Conservation (phyloP, 352 stramenopile species). For the Phytophthora meadii region DNA sequence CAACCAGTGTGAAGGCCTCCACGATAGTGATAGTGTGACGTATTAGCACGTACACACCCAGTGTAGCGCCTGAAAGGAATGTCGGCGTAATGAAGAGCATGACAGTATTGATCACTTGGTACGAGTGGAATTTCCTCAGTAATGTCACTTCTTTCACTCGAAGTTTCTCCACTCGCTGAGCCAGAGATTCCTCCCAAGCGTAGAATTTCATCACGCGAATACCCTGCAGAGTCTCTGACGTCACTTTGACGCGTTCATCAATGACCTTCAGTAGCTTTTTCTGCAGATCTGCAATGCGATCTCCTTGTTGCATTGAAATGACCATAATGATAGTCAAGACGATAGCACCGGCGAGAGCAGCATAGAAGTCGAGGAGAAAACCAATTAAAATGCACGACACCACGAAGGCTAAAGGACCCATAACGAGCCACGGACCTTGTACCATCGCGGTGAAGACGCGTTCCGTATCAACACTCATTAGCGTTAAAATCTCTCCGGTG, state of each 20-base stretch:
- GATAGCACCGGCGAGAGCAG: constrained; percentile 6
- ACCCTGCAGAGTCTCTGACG: constrained; percentile 90
- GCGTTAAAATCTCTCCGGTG: constrained; percentile 38
- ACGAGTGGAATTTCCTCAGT: constrained; percentile 40
- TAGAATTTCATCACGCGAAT: constrained; percentile 92
- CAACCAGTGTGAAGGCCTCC: constrained; percentile 33
- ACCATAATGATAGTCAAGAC: constrained; percentile 23
- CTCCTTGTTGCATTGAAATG: constrained; percentile 20
- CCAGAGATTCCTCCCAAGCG: constrained; percentile 64
- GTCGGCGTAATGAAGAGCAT: constrained; percentile 63
- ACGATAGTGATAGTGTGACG: constrained; percentile 26
- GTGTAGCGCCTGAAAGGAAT: constrained; percentile 34
- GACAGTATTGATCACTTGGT: constrained; percentile 64
- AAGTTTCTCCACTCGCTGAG: constrained; percentile 39
- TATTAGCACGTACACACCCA: constrained; percentile 48
- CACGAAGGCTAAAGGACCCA: constrained; percentile 33
- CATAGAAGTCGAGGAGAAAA: constrained; percentile 27
- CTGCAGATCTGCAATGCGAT: constrained; percentile 26
- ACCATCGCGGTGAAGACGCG: constrained; percentile 42
- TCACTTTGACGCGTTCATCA: constrained; percentile 88
- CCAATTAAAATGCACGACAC: constrained; percentile 32
- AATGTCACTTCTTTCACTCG: constrained; percentile 46
- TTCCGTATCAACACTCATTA: constrained; percentile 27
- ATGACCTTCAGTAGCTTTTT: constrained; percentile 42
- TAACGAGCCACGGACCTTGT: constrained; percentile 30